Evolutionary conservation across 305 asterid species (phyloP).

Genomic region (Striga hermonthica): DNA sequence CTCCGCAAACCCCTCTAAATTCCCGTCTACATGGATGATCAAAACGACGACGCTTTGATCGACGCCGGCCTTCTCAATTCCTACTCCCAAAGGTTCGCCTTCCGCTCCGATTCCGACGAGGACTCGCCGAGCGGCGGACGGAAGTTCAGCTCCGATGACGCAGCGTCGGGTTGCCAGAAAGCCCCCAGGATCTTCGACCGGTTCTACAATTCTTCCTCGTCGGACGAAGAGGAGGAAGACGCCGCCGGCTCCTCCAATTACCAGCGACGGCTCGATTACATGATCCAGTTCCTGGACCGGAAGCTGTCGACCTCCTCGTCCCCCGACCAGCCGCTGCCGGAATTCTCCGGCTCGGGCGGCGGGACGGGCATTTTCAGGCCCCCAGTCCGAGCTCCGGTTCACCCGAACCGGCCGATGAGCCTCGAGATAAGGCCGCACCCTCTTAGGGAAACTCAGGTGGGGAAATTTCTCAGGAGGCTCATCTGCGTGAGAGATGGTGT

Average conservation of each 20-base stretch:
- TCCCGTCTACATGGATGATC: slow-evolving; percentile 40
- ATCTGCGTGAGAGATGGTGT: slow-evolving; percentile 48
- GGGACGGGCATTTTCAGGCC: slow-evolving; percentile 59
- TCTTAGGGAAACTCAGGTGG: slow-evolving; percentile 67
- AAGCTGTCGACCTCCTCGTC: slow-evolving; percentile 53
- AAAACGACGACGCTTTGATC: slow-evolving; percentile 33
- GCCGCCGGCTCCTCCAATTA: slow-evolving; percentile 44
- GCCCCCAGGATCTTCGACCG: slow-evolving; percentile 74
- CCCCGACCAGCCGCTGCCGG: slow-evolving; percentile 62
- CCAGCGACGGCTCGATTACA: slow-evolving; percentile 78
- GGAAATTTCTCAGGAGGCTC: slow-evolving; percentile 66
- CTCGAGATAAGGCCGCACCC: slow-evolving; percentile 89
- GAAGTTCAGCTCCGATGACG: slow-evolving; percentile 41
- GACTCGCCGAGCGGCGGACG: slow-evolving; percentile 33
- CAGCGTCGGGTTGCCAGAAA: slow-evolving; percentile 34
- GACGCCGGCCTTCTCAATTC: slow-evolving; percentile 34
- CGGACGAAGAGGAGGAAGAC: slow-evolving; percentile 57
- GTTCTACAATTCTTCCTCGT: slow-evolving; percentile 65
- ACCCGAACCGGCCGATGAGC: slow-evolving; percentile 72
- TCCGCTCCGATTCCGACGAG: slow-evolving; percentile 50
- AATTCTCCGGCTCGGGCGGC: slow-evolving; percentile 61
- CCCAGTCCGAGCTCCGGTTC: slow-evolving; percentile 67
- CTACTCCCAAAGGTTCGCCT: slow-evolving; percentile 45
- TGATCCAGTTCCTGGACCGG: slow-evolving; percentile 80
- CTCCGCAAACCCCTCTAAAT: slow-evolving; percentile 27